Evolutionary conservation across 2,329 filamentous ascomycete genomes (phyloP), one percentile per base, ranked within the genome.

Genomic region (Diatrype stigma): DNA sequence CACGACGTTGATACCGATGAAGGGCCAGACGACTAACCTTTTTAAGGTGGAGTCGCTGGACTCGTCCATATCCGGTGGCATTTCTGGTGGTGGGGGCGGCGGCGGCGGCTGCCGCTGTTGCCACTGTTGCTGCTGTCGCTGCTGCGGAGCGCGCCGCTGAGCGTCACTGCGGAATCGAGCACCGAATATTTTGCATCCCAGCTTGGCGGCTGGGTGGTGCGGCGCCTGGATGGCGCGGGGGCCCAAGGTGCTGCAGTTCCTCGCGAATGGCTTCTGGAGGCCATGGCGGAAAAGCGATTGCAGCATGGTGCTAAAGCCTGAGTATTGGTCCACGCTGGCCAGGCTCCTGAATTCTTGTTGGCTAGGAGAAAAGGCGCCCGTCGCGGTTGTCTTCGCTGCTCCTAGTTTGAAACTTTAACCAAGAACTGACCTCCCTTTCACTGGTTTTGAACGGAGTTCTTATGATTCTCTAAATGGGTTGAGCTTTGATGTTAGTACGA

Each of bases 1-100:
- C 35, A 53, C 23, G 17, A 46, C 19, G 34, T 53, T 53, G 14
- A 19, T 3, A 5, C 51, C 51, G 17, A 51, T 51, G 37, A 51
- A 48, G 5, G 35, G n/a, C 42, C 45, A 50, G 14, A 47, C 16
- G 34, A 46, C 42, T 40, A 34, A n/a, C 23, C 40, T 49, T 8
- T 16, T 12, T 16, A 35, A 3, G 8, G n/a, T n/a, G 40, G 6
- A n/a, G n/a, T n/a, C n/a, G 38, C 3, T 21, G 40, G 22, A 26
- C 3, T n/a, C 40, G 8, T n/a, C 7, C 34, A 12, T 16, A 21
- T 4, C 14, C 21, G 22, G 10, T 12, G 40, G 3, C n/a, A 16
- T 6, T 40, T 11, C 17, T 40, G 37, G 10, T 22, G 37, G 19
- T 30, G 26, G 26, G 10, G n/a, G n/a, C n/a, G n/a, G n/a, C n/a